Base-by-base conservation (phyloP, 371 early-diverging fungal genomes). In the Mortierella sp. region DNA sequence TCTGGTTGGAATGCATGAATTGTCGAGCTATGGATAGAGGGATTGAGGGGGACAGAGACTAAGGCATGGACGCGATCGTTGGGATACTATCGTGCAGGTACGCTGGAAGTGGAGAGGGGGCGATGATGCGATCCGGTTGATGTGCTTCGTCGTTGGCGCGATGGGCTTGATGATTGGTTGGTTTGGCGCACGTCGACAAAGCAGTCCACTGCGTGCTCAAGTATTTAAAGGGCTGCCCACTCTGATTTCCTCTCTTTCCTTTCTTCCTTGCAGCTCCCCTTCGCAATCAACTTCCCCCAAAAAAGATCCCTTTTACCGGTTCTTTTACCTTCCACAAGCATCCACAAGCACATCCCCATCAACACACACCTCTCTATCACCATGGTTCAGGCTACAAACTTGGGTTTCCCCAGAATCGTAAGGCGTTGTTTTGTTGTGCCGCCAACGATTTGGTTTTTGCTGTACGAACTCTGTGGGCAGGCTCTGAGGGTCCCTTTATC, bases 341-440 rank as follows among this genome's bases (percentile, higher is more conserved):
- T 19, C n/a, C 44, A 45, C 50, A 34, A 46, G 8, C 66, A 52
- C 46, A 48, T 41, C 22, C 44, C 37, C 34, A 34, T 25, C 8
- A 54, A 29, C 17, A 37, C 37, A 51, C 54, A 53, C 48, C 52
- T 22, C 34, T 40, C 43, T n/a, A 54, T 58, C 63, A 72, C 21
- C 29, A 91, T 91, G 91, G 91, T 90, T 78, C 63, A 80, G 61
- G 83, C 91, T 79, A 83, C 90, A 67, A 91, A 90, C 67, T 86
- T 91, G 80, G 92, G 92, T 81, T 91, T 90, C 82, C 91, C 91
- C 64, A 88, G 90, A 77, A 88, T 91, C 56, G 73, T 73, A 67
- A 29, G 72, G 28, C 29, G 45, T 37, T 34, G 29, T 12, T 41
- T 17, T 14, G n/a, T 37, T 50, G 50, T 43, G 25, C 14, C 24